Evolutionary conservation across 2,329 filamentous ascomycete genomes (phyloP), one percentile per base, ranked within the genome.

Genomic region (Alternaria consortialis): DNA sequence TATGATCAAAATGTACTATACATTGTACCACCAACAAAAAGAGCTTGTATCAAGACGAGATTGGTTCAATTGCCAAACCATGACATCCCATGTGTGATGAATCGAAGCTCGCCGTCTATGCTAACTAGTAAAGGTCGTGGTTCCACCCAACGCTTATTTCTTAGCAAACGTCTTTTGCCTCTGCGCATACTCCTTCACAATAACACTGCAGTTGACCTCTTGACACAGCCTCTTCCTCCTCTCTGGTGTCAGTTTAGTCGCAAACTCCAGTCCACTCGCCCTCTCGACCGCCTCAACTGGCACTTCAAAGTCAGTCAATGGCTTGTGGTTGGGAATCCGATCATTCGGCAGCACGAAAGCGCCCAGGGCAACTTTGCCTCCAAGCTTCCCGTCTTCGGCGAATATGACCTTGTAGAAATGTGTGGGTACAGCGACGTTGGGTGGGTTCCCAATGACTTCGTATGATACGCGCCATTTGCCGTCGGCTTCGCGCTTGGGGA

Each of bases 371-470:
- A 99, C 95, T 29, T 78, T 77, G 11, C 76, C 75, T 17, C 92
- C 91, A 9, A 77, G 80, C 60, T 76, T 80, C 4, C 91, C 91
- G 74, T 97, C 93, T 81, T 99, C 95, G 27, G 92, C 95, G 74
- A 95, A 97, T 71, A 99, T 95, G 74, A 99, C 93, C 84, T 99
- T 99, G 87, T 97, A 99, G 82, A 99, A 99, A 80, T 99, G 95
- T 23, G 95, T 99, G 3, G 95, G 95, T 54, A 99, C 95, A 27
- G 95, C 94, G 56, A 99, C 91, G 73, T 93, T 96, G 7, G 95
- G 94, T 67, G 95, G 95, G 76, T 85, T 91, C 39, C 95, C 95
- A 71, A 99, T 97, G 61, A 99, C 91, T 83, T 99, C 95, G 83
- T 99, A 98, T 63, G 86, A 90, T 60, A 97, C 93, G 69, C 93